Conservation (phyloP, 2,329 filamentous ascomycete species). For the Diaporthe sp. region DNA sequence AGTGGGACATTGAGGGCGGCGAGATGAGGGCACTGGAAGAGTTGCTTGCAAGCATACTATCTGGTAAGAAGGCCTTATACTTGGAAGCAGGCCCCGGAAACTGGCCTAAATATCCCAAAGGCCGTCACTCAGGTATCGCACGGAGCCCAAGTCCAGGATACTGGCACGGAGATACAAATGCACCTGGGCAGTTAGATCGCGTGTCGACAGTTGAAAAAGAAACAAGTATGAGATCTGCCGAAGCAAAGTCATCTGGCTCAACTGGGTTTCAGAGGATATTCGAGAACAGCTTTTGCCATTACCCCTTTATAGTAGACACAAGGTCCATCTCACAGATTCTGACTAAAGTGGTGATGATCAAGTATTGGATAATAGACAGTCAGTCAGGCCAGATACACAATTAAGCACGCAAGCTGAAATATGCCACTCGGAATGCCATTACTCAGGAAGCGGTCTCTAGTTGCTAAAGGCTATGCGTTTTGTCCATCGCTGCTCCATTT, state of each 20-base stretch:
- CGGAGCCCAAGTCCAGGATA: neutral
- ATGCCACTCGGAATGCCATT: neutral
- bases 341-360: neutral
- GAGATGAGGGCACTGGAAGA: neutral
- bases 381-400: neutral
- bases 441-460: neutral
- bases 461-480: neutral
- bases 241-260: neutral
- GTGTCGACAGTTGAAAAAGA: neutral
- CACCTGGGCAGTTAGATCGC: neutral
- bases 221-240: neutral
- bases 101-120: neutral
- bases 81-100: neutral
- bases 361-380: neutral
- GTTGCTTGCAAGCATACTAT: neutral
- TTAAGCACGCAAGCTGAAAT: neutral
- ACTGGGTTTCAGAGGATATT: neutral
- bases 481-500: neutral
- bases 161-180: neutral
- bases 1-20: neutral
- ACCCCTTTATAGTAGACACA: neutral
- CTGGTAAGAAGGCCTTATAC: neutral
- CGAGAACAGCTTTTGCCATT: neutral
- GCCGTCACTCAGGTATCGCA: neutral
- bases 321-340: conserved; percentile 5